Evolutionary conservation across 345 rosid genomes (phyloP).

Genomic region (Brassica napus): Da-Ae NC_063447.1:6651501-6652000

Average conservation of each 20-base stretch:
- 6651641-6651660: conserved; percentile 81
- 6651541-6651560: background rate
- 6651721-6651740: background rate
- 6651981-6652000: background rate
- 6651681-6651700: conserved; percentile 7
- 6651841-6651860: conserved; percentile 71
- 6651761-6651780: background rate
- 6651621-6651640: conserved; percentile 63
- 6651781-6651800: background rate
- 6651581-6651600: conserved; percentile 98
- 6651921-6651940: conserved; percentile 21
- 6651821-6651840: conserved; percentile 13
- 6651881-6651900: conserved; percentile 95
- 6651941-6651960: conserved; percentile 1
- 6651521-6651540: background rate
- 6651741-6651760: background rate
- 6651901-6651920: conserved; percentile 93
- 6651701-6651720: conserved; percentile 2
- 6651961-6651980: background rate
- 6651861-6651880: conserved; percentile 84
- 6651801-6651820: background rate
- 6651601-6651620: conserved; percentile 95
- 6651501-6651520: background rate
- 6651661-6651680: conserved; percentile 81
- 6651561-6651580: conserved; percentile 40